Evolutionary conservation across 1,284 basidiomycete genomes (phyloP), one percentile per base, ranked within the genome.

Genomic region (Papiliotrema terrestris): DNA sequence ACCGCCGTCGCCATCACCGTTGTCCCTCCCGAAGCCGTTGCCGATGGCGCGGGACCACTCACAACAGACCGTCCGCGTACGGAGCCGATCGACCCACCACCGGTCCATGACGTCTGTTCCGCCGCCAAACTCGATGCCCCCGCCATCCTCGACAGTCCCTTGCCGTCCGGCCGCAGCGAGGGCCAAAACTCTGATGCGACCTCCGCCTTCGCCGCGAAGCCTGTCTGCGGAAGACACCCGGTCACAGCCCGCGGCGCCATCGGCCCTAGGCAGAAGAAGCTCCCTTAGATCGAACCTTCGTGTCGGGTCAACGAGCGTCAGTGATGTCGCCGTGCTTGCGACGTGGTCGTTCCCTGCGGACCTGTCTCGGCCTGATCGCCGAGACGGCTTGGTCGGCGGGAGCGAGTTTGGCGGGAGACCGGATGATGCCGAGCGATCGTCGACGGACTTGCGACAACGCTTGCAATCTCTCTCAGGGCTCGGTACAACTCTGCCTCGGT

Each of bases 261-360:
- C 35, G 6, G 17, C 39, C 15, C 39, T 22, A 5, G 39, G 17
- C 39, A 22, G 20, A 5, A 8, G n/a, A 22, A 20, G 43, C 14
- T 45, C 43, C 25, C n/a, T 17, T 22, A 25, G 23, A 22, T n/a
- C 36, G 19, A 26, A 23, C 23, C n/a, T 41, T 35, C 14, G 25
- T 52, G 22, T 20, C 26, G 29, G 29, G 2, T 49, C 56, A 14
- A 54, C 56, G 3, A 51, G 41, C 20, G 47, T 60, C 4, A 57
- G 54, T 11, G 56, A 62, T 36, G 54, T 62, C 3, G 57, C 55
- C 6, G 60, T 62, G 8, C 35, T 62, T 35, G 60, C 60, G 5
- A 60, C 52, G 2, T 62, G 60, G 60, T 51, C 60, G 11, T 62
- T 62, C 49, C 60, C 60, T n/a, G 6, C 49, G 17, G 49, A 42